phyloP scores from a whole-genome alignment of 805 yeast species.

The Starmera quercuum region DNA sequence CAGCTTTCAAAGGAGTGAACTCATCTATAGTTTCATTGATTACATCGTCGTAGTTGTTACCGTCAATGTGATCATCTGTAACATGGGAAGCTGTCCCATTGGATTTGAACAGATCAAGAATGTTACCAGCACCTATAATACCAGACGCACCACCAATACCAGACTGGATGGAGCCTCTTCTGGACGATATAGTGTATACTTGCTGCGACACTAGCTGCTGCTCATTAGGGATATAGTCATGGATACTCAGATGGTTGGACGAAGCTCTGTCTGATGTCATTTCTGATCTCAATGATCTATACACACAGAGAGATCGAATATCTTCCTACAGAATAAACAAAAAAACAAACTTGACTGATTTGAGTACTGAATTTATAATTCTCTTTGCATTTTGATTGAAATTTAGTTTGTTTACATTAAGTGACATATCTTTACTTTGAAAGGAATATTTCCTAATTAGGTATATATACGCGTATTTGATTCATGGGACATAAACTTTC shows the following conservation, averaged over 20 bases:
- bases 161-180: constrained; percentile 15
- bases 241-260: not conserved
- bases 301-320: too few species aligned
- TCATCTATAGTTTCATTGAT: not conserved
- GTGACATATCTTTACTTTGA: too few species aligned
- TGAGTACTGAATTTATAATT: too few species aligned
- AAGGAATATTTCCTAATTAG: too few species aligned
- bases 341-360: too few species aligned
- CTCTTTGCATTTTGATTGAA: too few species aligned
- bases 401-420: too few species aligned
- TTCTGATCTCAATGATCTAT: not conserved
- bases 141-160: constrained; percentile 8
- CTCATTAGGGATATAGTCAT: constrained; percentile 7
- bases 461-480: too few species aligned
- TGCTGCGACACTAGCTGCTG: constrained; percentile 16
- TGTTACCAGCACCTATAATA: constrained; percentile 13
- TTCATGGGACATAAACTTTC: too few species aligned
- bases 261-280: not conserved
- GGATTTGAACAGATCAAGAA: constrained; percentile 18
- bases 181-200: constrained; percentile 9
- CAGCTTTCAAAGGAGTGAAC: constrained; percentile 1
- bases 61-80: constrained; percentile 4
- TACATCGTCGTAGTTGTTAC: constrained; percentile 1
- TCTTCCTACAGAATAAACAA: too few species aligned
- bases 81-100: constrained; percentile 3